Percentiles rank a stretch among this genome's conserved stretches.
Evolutionary conservation across 75 land plant species (phyloP).

Genomic region (Azolla pinnata): DNA sequence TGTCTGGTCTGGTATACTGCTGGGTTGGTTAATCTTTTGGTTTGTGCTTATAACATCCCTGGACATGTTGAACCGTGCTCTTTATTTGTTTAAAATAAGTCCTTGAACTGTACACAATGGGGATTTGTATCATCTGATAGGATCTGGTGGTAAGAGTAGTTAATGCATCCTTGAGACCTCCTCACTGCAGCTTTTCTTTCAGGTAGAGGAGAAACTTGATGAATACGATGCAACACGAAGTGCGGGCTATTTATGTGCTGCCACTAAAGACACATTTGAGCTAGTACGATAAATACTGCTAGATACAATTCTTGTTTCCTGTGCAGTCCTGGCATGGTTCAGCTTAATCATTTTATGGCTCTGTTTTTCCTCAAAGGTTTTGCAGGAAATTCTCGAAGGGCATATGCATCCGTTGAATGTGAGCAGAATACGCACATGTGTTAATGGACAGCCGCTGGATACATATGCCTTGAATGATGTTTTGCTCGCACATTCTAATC

Average conservation of each 20-base stretch:
- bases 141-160: neutral
- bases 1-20: neutral
- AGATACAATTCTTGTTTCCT: neutral
- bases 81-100: neutral
- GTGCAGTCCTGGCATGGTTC: neutral
- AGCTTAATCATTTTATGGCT: neutral
- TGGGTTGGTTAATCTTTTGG: too few relatives aligned
- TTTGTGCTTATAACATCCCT: neutral
- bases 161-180: neutral
- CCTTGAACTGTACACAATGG: neutral
- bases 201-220: slow-evolving; percentile 59
- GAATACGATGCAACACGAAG: slow-evolving; percentile 92
- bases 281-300: slow-evolving; percentile 29
- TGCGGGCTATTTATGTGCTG: slow-evolving; percentile 89
- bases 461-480: slow-evolving; percentile 76
- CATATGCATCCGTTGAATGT: slow-evolving; percentile 34
- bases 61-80: neutral
- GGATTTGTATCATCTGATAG: neutral
- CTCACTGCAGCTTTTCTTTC: neutral
- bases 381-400: slow-evolving; percentile 61
- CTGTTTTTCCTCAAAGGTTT: slow-evolving; percentile 31
- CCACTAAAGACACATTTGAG: slow-evolving; percentile 67
- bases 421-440: slow-evolving; percentile 46
- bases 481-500: slow-evolving; percentile 81
- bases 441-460: slow-evolving; percentile 39